phyloP scores from a whole-genome alignment of 495 filamentous ascomycete genomes.

The Umbilicaria muhlenbergii region DNA sequence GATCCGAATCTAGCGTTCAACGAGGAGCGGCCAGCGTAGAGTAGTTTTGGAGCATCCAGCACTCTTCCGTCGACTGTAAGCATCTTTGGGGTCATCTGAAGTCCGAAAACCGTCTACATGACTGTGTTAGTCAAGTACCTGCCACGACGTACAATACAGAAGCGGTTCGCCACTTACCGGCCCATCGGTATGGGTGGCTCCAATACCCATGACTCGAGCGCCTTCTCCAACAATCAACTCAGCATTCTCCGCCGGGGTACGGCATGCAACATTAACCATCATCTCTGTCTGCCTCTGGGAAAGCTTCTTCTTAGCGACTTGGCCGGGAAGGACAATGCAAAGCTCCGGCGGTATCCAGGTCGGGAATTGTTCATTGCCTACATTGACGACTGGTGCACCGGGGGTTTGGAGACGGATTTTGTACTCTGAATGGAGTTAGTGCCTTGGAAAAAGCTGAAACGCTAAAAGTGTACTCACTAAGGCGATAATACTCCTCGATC shows the following conservation, averaged over 20 bases:
- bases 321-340: slow-evolving; percentile 48
- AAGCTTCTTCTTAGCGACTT: slow-evolving; percentile 42
- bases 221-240: slow-evolving; percentile 44
- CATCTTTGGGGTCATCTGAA: slow-evolving; percentile 35
- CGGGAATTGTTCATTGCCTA: slow-evolving; percentile 41
- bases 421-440: slow-evolving; percentile 20
- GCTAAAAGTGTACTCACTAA: slow-evolving; percentile 1
- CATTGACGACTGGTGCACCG: slow-evolving; percentile 50
- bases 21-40: slow-evolving; percentile 25
- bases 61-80: slow-evolving; percentile 51
- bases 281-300: slow-evolving; percentile 34
- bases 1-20: slow-evolving; percentile 21
- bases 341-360: slow-evolving; percentile 53
- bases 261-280: slow-evolving; percentile 59
- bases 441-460: too few relatives aligned
- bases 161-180: slow-evolving; percentile 16
- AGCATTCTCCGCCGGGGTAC: slow-evolving; percentile 48
- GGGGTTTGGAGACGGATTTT: slow-evolving; percentile 21
- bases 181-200: slow-evolving; percentile 16
- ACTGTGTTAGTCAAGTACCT: slow-evolving; percentile 5
- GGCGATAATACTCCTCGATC: slow-evolving; percentile 16
- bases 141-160: slow-evolving; percentile 11
- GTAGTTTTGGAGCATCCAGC: slow-evolving; percentile 35
- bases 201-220: slow-evolving; percentile 25
- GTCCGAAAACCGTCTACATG: slow-evolving; percentile 33